These are phyloP conservation scores for Omphalotus guepiniiformis DNA, from an alignment of 768 basidiomycete species.

Conservation along the genomic window DNA sequence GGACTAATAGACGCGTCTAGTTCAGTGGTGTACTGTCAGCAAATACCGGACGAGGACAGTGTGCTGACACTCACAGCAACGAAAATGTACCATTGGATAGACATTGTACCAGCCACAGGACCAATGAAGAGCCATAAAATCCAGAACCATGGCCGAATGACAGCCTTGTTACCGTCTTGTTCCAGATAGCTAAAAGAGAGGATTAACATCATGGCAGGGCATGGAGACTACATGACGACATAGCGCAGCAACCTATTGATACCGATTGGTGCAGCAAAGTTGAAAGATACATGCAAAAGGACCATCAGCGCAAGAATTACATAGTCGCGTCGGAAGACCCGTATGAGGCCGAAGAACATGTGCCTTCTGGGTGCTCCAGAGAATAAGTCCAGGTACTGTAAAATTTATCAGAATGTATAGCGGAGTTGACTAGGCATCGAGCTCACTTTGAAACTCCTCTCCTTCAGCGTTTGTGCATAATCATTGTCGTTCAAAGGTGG, in stretches of 20 bases:
- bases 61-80: slow-evolving; percentile 34
- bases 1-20: slow-evolving; percentile 38
- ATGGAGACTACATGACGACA: slow-evolving; percentile 10
- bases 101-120: slow-evolving; percentile 36
- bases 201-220: not conserved
- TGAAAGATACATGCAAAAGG: slow-evolving; percentile 20
- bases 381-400: slow-evolving; percentile 33
- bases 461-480: slow-evolving; percentile 19
- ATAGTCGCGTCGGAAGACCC: slow-evolving; percentile 33
- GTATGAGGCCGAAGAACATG: slow-evolving; percentile 43
- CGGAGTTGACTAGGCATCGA: not conserved
- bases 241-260: slow-evolving; percentile 38
- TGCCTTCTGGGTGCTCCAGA: slow-evolving; percentile 36
- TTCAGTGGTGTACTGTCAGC: not conserved
- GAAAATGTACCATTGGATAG: slow-evolving; percentile 53
- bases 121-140: slow-evolving; percentile 47
- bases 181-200: slow-evolving; percentile 49
- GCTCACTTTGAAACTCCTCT: slow-evolving; percentile 20
- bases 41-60: not conserved
- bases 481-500: slow-evolving; percentile 32
- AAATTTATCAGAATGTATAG: not conserved
- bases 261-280: slow-evolving; percentile 35
- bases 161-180: slow-evolving; percentile 40
- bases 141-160: slow-evolving; percentile 69
- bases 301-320: slow-evolving; percentile 24